Evolutionary conservation across 495 filamentous ascomycete genomes (phyloP).

Genomic region (Clohesyomyces aquaticus): DNA sequence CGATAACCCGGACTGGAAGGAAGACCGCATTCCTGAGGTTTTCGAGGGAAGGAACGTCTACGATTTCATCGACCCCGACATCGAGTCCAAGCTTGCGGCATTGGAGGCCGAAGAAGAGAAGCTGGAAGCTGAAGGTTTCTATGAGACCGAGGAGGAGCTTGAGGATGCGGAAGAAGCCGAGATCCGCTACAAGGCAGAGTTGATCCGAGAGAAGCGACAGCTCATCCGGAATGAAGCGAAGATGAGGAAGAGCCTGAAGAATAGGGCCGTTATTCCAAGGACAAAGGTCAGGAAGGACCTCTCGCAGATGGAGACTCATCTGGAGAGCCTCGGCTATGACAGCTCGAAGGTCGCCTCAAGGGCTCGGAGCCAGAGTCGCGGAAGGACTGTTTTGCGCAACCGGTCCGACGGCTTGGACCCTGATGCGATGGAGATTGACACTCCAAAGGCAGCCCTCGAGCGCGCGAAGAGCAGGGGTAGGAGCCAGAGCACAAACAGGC

Average conservation of each 20-base stretch:
- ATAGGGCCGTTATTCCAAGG: slow-evolving; percentile 87
- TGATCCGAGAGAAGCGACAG: slow-evolving; percentile 88
- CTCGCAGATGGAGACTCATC: slow-evolving; percentile 78
- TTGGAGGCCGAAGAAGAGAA: slow-evolving; percentile 94
- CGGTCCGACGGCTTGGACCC: slow-evolving; percentile 59
- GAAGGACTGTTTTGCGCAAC: slow-evolving; percentile 59
- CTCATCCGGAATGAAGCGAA: slow-evolving; percentile 89
- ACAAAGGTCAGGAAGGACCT: slow-evolving; percentile 73
- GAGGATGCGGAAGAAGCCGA: slow-evolving; percentile 80
- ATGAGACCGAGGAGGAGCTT: slow-evolving; percentile 62
- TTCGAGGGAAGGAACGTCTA: slow-evolving; percentile 94
- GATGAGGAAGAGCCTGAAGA: slow-evolving; percentile 94
- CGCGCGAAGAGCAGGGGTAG: slow-evolving; percentile 75
- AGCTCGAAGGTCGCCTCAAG: slow-evolving; percentile 71
- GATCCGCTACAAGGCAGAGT: slow-evolving; percentile 83
- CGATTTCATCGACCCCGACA: slow-evolving; percentile 96
- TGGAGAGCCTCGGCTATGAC: slow-evolving; percentile 85
- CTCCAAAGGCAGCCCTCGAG: slow-evolving; percentile 46
- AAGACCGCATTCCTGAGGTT: slow-evolving; percentile 92
- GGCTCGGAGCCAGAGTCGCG: slow-evolving; percentile 70
- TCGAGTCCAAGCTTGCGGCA: slow-evolving; percentile 85
- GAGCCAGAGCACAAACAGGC: slow-evolving; percentile 77
- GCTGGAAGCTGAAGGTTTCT: slow-evolving; percentile 82
- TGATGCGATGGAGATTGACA: slow-evolving; percentile 88
- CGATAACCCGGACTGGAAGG: slow-evolving; percentile 86